Percentiles rank a stretch among this genome's conserved stretches.
Conservation (phyloP, 306 rosid genomes). For the Notholithocarpus densiflorus region DNA sequence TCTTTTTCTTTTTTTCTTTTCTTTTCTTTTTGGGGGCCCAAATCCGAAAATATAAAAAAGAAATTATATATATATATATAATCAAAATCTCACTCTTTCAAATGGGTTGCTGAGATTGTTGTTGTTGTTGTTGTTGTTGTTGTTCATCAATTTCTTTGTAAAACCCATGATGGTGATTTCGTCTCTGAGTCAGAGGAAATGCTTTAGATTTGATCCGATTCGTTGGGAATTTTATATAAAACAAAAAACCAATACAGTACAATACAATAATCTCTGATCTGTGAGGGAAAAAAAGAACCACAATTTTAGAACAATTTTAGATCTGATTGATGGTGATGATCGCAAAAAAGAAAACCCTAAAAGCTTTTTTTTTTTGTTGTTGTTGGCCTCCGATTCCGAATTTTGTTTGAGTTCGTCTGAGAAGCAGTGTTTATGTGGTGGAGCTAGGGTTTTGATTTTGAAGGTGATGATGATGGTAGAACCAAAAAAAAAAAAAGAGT, state of each 20-base stretch:
- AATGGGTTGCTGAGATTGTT: conserved; percentile 11
- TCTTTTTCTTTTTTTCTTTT: conserved; percentile 27
- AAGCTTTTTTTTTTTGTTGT: not conserved
- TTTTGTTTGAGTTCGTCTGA: not conserved
- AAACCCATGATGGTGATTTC: conserved; percentile 31
- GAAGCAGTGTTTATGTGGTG: conserved; percentile 5
- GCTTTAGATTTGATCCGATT: conserved; percentile 64
- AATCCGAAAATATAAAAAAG: not conserved
- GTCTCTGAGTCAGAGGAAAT: conserved; percentile 29
- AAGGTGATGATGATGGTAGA: conserved; percentile 8
- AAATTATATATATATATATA: not conserved
- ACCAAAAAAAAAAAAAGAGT: conserved; percentile 32
- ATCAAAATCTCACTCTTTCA: conserved; percentile 30
- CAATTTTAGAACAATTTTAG: conserved; percentile 48
- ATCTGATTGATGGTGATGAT: conserved; percentile 58
- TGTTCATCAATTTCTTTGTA: conserved; percentile 39
- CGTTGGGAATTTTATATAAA: conserved; percentile 36
- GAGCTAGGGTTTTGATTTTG: conserved; percentile 55
- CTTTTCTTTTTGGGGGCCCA: conserved; percentile 17
- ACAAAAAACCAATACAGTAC: conserved; percentile 4
- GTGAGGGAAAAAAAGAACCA: conserved; percentile 23
- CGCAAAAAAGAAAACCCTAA: conserved; percentile 28
- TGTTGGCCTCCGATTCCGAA: conserved; percentile 17
- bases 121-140: not conserved
- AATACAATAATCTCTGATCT: conserved; percentile 25